Base-by-base conservation (phyloP, 805 yeast genomes). In the Pichia nakasei region DNA sequence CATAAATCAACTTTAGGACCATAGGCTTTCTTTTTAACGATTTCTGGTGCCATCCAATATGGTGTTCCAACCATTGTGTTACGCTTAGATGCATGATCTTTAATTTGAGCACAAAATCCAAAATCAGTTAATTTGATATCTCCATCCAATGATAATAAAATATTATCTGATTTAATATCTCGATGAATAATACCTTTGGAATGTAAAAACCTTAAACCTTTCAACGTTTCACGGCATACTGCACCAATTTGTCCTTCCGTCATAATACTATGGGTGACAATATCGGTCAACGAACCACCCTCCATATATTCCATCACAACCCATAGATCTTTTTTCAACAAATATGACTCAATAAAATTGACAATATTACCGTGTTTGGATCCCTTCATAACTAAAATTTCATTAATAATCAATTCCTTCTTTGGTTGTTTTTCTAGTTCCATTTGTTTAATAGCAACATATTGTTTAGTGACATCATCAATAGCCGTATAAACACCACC, bases 301-400 rank as follows among this genome's bases (percentile, higher is more conserved):
- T 93, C 97, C 98, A 93, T 93, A 60, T 86, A 93, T 64, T 93
- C 98, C 98, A 93, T 93, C 19, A 93, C 80, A 9, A 93, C 97
- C 98, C 98, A 93, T 44, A 93, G 69, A 53, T 83, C 88, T 37
- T 85, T 85, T 47, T 76, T 79, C 45, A 85, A 66, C 42, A 85
- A 60, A 60, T 80, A 93, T 0, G 96, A 80, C 57, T 91, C 95
- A 48, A 91, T 78, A 60, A 86, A 93, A 62, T 93, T 93, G 46
- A 93, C 98, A 64, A 93, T 93, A 59, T 93, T 93, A 40, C 78
- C 78, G 61, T 93, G 98, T 54, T 76, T 80, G 42, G 88, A 77
- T 22, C 88, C 96, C 59, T 83, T 86, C 97, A 93, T 93, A 41
- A 94, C 98, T 53, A 88, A 67, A 48, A 93, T 93, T 61, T 93